Base-by-base conservation (phyloP, 495 filamentous ascomycete species). In the Paragyromitra xinjiangensis region DNA sequence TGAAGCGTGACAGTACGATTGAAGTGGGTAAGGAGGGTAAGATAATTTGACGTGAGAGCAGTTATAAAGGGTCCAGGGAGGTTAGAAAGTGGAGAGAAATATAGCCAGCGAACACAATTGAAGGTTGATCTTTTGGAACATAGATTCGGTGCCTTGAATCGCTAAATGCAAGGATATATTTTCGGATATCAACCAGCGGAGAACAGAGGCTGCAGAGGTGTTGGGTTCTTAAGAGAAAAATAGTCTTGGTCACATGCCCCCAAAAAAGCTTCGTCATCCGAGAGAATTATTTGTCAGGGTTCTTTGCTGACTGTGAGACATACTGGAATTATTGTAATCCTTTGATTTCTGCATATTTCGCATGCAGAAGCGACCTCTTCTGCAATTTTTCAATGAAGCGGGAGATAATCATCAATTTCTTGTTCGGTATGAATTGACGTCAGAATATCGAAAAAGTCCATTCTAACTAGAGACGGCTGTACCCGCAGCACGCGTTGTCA, bases 11-110 rank as follows among this genome's bases (percentile, higher is more conserved):
- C 9, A 0, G 64, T 65, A 22, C 51, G 51, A 50, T 53, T 56
- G 42, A 75, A 55, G 14, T 69, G 34, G 1, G 56, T 37, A 48
- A 63, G 48, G 53, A 75, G 39, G 29, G 45, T 55, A 51, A 71
- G 50, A n/a, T 78, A 78, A 16, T 62, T 29, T 50, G 48, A 50
- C 1, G 56, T 72, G n/a, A 72, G 26, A 2, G 48, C 44, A 37
- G 66, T 55, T 29, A 55, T 48, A 9, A 8, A 24, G 6, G 51
- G 51, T 1, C 62, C 14, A 7, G 69, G 40, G 11, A 45, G n/a
- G n/a, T 64, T 51, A 2, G 71, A 77, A 9, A 68, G 63, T 3
- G 70, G 62, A 16, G 74, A 68, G 62, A 75, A 64, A 14, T 69
- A 69, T 37, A 78, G 6, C 24, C 24, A 55, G 42, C 22, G 26